Evolutionary conservation across 139 green algal genomes (phyloP).

Genomic region (Edaphochlamys debaryana): DNA sequence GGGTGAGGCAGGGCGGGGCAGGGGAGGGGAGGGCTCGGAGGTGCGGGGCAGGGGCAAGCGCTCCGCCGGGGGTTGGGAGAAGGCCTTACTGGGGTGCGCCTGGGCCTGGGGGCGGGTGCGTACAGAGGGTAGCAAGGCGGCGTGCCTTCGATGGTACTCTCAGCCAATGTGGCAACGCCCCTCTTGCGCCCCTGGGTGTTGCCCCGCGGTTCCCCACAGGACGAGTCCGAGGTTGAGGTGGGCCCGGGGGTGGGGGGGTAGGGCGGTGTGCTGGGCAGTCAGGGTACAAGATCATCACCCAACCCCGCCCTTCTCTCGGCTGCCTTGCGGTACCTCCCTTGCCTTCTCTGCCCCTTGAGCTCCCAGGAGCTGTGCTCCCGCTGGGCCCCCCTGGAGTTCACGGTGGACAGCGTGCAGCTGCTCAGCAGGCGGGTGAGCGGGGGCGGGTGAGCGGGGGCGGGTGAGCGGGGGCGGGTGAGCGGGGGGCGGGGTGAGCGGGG

Average conservation of each 20-base stretch:
- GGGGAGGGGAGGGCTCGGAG: neutral
- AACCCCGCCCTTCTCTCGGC: neutral
- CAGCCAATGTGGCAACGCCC: too few relatives aligned
- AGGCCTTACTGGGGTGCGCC: too few relatives aligned
- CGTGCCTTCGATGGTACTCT: too few relatives aligned
- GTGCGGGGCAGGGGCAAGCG: neutral
- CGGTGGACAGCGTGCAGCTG: constrained; percentile 46
- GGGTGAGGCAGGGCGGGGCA: neutral
- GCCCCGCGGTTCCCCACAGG: too few relatives aligned
- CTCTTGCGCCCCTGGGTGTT: too few relatives aligned
- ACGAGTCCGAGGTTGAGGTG: too few relatives aligned
- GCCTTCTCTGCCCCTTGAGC: neutral
- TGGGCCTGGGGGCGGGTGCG: too few relatives aligned
- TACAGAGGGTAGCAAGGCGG: neutral
- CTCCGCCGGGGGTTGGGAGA: too few relatives aligned
- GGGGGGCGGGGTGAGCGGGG: neutral
- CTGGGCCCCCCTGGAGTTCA: constrained; percentile 38
- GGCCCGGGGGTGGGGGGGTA: too few relatives aligned
- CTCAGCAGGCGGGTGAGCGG: constrained; percentile 31
- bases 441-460: neutral
- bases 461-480: neutral
- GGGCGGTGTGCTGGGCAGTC: too few relatives aligned
- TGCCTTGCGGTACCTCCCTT: neutral
- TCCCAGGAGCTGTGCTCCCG: constrained; percentile 24
- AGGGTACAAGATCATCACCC: too few relatives aligned